Evolutionary conservation across 2,329 filamentous ascomycete genomes (phyloP), one percentile per base, ranked within the genome.

Genomic region (Penicillium oxalicum): DNA sequence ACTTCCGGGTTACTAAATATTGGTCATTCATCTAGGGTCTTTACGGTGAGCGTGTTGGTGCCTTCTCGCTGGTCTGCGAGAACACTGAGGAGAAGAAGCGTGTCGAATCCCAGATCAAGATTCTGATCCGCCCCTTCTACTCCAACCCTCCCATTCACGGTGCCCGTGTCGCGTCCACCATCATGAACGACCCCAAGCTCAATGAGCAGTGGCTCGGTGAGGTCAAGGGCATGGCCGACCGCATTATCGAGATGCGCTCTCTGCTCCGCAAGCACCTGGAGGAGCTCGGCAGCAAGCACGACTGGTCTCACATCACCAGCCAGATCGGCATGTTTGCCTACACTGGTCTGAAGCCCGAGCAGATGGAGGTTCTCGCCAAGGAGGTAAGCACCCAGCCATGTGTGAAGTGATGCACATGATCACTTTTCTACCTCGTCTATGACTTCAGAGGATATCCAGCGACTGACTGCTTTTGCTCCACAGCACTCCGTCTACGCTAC

Each of bases 261-360:
- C 82, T 95, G 47, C 84, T 98, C 68, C 94, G 93, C 81, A 82
- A 89, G 63, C 94, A 97, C 77, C 84, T 98, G 48, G 88, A 96
- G 82, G 85, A 87, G 74, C 83, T 96, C 54, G 91, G 91, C 69
- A 93, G 87, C 78, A 90, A 90, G 81, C 89, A 94, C 74, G 88
- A 97, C 78, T 98, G 93, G 93, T 88, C 86, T 71, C 93, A 98
- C 80, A 98, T 98, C 75, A 97, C 93, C 61, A 91, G 80, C 74
- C 89, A 95, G 82, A 98, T 98, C 65, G 93, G 93, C 76, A 98
- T 98, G 93, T 98, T 98, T 68, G 91, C 93, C 62, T 98, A 95
- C 81, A 98, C 93, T 45, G 93, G 93, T 54, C 77, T 98, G 64
- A 91, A 79, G 62, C 77, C 91, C 47, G 85, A 91, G 74, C 87